These are phyloP conservation scores for Puccinia triticina DNA, from an alignment of 1,284 basidiomycete species.

Conservation along the genomic window DNA sequence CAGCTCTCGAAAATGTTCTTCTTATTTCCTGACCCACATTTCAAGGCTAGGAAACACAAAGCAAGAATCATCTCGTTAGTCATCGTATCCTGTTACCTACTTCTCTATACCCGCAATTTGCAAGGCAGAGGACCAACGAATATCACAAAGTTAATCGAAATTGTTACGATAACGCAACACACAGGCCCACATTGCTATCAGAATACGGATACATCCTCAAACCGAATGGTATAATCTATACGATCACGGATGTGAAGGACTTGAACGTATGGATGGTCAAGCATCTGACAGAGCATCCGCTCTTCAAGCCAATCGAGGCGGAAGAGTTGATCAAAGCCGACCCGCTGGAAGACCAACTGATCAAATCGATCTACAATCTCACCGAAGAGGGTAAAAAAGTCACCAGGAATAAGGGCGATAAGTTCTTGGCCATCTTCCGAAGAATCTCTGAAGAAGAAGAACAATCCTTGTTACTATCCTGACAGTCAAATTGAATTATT, in stretches of 20 bases:
- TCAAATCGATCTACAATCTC: conserved; percentile 78
- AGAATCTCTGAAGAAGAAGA: conserved; percentile 53
- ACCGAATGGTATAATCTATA: conserved; percentile 92
- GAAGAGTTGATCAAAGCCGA: conserved; percentile 70
- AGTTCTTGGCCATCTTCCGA: conserved; percentile 82
- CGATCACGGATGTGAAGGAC: conserved; percentile 94
- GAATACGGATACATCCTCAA: conserved; percentile 89
- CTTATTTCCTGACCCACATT: conserved; percentile 98
- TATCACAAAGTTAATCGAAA: background rate
- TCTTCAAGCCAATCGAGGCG: conserved; percentile 80
- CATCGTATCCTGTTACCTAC: conserved; percentile 31
- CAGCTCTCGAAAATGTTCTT: conserved; percentile 88
- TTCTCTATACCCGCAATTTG: background rate
- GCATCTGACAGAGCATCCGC: conserved; percentile 80
- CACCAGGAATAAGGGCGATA: conserved; percentile 83
- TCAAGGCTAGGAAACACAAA: conserved; percentile 97
- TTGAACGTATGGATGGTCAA: conserved; percentile 93
- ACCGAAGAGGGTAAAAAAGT: conserved; percentile 99
- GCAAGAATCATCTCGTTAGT: conserved; percentile 81
- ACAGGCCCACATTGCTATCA: conserved; percentile 76
- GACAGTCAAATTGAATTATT: background rate
- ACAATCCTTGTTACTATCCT: conserved; percentile 11
- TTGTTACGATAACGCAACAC: background rate
- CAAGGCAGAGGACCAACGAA: conserved; percentile 12
- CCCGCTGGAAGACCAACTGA: conserved; percentile 64